Conservation (phyloP, 2,329 filamentous ascomycete species). For the Cyphellophora attinorum region DNA sequence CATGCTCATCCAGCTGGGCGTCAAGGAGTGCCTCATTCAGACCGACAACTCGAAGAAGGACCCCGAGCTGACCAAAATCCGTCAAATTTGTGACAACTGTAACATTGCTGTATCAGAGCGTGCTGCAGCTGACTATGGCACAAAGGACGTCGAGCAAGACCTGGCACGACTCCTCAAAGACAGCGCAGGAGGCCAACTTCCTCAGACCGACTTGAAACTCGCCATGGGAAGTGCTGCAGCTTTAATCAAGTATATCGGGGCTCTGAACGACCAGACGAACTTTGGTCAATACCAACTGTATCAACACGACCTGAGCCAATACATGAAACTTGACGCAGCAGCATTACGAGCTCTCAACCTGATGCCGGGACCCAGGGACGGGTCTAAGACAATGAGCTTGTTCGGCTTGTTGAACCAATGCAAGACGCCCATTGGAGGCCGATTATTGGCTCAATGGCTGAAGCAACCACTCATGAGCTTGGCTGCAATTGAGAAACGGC, state of each 20-base stretch:
- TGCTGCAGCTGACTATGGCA: conserved; percentile 66
- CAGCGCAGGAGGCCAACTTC: conserved; percentile 67
- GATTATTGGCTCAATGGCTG: conserved; percentile 87
- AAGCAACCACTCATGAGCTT: conserved; percentile 95
- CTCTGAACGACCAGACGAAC: conserved; percentile 84
- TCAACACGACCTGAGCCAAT: conserved; percentile 92
- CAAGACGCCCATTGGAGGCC: conserved; percentile 88
- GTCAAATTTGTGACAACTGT: conserved; percentile 83
- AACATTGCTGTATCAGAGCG: conserved; percentile 83
- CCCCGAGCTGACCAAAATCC: conserved; percentile 75
- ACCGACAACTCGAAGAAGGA: conserved; percentile 73
- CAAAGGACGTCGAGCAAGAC: conserved; percentile 92
- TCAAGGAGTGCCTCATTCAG: conserved; percentile 87
- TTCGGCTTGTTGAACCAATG: conserved; percentile 93
- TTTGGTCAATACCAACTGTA: conserved; percentile 97
- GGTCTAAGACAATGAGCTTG: conserved; percentile 94
- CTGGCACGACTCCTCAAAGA: conserved; percentile 78
- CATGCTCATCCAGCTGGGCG: conserved; percentile 87
- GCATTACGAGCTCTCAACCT: conserved; percentile 90
- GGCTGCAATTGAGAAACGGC: conserved; percentile 77
- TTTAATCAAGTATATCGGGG: conserved; percentile 85
- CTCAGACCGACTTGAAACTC: conserved; percentile 85
- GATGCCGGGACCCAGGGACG: conserved; percentile 91
- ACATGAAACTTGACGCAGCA: conserved; percentile 95
- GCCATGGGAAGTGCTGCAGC: conserved; percentile 93